Evolutionary conservation across 805 yeast species (phyloP).

Genomic region (Saccharomycopsis malanga): DNA sequence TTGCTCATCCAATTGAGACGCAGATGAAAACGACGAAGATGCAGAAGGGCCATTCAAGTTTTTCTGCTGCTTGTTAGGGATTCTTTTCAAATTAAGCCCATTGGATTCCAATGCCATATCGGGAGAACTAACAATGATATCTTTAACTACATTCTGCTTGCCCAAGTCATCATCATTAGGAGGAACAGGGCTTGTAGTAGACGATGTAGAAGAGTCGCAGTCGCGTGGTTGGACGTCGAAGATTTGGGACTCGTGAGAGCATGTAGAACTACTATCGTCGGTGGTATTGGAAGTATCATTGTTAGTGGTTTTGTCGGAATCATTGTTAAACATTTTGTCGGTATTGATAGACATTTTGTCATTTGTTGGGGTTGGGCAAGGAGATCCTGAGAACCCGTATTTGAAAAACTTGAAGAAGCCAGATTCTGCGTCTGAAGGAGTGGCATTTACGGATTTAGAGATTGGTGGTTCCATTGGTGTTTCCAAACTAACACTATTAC

Average conservation of each 20-base stretch:
- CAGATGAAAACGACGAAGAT: background rate
- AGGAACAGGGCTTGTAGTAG: slow-evolving; percentile 7
- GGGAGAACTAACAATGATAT: slow-evolving; percentile 3
- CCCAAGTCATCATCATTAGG: background rate
- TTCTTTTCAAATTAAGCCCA: background rate
- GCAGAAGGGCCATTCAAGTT: background rate
- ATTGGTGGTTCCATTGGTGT: background rate
- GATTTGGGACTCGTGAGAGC: slow-evolving; percentile 3
- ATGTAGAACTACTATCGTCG: slow-evolving; percentile 5
- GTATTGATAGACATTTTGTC: background rate
- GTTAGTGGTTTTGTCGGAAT: background rate
- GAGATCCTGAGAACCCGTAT: slow-evolving; percentile 16
- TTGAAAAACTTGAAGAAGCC: slow-evolving; percentile 17
- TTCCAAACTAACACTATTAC: background rate
- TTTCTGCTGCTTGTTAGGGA: background rate
- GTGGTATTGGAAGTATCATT: background rate
- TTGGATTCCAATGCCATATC: background rate
- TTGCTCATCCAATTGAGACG: slow-evolving; percentile 4
- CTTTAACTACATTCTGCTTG: background rate
- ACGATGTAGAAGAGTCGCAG: slow-evolving; percentile 9
- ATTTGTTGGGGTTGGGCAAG: background rate
- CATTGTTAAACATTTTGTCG: background rate
- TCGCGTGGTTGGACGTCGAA: slow-evolving; percentile 1
- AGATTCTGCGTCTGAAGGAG: slow-evolving; percentile 13
- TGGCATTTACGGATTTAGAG: background rate